Base-by-base conservation (phyloP, 2,329 filamentous ascomycete genomes). In the Phialemoniopsis sp. region DNA sequence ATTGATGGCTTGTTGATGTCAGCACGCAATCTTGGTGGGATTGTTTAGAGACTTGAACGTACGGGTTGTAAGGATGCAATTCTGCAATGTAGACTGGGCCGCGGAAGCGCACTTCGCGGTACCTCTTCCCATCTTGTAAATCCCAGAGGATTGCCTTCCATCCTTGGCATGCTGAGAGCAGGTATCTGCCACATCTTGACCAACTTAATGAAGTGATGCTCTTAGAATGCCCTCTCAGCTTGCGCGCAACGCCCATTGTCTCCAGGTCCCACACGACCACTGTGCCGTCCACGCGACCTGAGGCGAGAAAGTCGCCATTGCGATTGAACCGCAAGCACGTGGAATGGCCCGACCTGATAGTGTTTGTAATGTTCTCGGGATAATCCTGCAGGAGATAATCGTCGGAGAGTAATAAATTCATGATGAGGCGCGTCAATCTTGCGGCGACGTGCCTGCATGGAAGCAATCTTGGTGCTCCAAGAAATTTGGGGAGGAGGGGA, bases 91-190 rank as follows among this genome's bases (percentile, higher is more conserved):
- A 98, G 28, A 95, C 87, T 1, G 91, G 89, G 4, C 90, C 89
- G 49, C 91, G 84, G 56, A 98, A 95, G 49, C 89, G 86, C 52
- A 96, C 85, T 50, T 88, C 90, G 48, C 90, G 84, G 54, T 90
- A 70, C 43, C 87, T 72, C 56, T 85, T 74, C 34, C 78, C 73
- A 43, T 79, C 71, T 39, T 76, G 76, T 42, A 98, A 70, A 62
- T 98, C 93, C 93, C 93, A 98, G 1, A 98, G 73, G 37, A 95
- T 89, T 46, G 87, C 90, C 64, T 94, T 95, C 87, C 91, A 97
- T 55, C 95, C 93, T 60, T 96, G 89, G 33, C 89, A 95, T 10
- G 89, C 87, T 42, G 89, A 95, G 41, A 98, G 77, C 38, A 98
- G 73, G 63, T 95, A 97, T 49, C 88, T 79, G 18, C 93, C 91